phyloP scores from a whole-genome alignment of 202 grass and related monocot species.

The Zoysia matrella region DNA sequence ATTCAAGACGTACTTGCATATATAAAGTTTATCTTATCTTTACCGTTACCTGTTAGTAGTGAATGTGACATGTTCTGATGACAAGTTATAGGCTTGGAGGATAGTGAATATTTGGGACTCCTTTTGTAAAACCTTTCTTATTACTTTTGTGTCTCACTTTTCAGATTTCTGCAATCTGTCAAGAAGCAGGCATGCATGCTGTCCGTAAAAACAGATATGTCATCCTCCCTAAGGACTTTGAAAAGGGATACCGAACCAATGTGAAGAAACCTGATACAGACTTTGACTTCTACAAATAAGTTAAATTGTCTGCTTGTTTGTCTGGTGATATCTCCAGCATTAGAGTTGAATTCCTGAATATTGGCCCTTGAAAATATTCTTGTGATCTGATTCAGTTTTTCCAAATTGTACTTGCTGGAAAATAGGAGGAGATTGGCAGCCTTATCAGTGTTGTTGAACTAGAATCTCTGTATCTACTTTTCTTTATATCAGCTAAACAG shows the following conservation, averaged over 20 bases:
- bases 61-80: background rate
- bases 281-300: constrained; percentile 95
- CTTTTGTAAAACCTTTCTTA: background rate
- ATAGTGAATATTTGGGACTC: background rate
- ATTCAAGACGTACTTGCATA: background rate
- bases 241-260: constrained; percentile 84
- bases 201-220: constrained; percentile 84
- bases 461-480: background rate
- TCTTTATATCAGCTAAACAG: background rate
- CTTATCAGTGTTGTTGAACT: constrained; percentile 8
- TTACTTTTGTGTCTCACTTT: background rate
- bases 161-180: constrained; percentile 82
- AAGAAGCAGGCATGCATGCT: constrained; percentile 89
- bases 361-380: constrained; percentile 10
- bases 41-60: background rate
- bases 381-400: background rate
- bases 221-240: constrained; percentile 84
- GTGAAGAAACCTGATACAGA: constrained; percentile 92
- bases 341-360: constrained; percentile 18
- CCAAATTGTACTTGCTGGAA: constrained; percentile 22
- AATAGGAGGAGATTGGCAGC: background rate
- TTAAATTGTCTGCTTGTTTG: constrained; percentile 15
- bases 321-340: constrained; percentile 1
- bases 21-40: background rate
- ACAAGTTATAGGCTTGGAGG: background rate